A percentile compares a stretch with the other conserved stretches of the same genome.
These are phyloP conservation scores for Phytophthora constricta DNA, from an alignment of 352 stramenopile genomes.

Conservation along the genomic window DNA sequence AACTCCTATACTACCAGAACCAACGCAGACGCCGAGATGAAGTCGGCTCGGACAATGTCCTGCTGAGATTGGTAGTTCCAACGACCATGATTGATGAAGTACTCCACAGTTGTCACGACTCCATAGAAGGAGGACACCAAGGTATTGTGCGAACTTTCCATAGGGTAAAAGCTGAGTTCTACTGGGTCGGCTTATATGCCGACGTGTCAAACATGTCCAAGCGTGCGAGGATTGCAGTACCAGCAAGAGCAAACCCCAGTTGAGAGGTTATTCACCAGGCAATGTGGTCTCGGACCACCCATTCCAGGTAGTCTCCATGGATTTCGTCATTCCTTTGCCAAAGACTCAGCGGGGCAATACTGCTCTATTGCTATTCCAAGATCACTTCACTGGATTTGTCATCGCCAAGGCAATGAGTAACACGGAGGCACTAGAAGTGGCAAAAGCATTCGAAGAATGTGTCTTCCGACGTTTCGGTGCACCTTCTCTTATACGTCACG, in stretches of 20 bases:
- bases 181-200: slow-evolving; percentile 11
- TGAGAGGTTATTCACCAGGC: slow-evolving; percentile 3
- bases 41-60: background rate
- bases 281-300: background rate
- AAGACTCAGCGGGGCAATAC: slow-evolving; percentile 1
- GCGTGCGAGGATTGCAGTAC: slow-evolving; percentile 3
- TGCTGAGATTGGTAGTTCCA: slow-evolving; percentile 4
- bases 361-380: slow-evolving; percentile 5
- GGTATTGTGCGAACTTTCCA: background rate
- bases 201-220: slow-evolving; percentile 3
- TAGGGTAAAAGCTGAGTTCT: slow-evolving; percentile 8
- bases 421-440: background rate
- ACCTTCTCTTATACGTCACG: slow-evolving; percentile 4
- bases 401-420: slow-evolving; percentile 1
- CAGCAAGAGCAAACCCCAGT: slow-evolving; percentile 3
- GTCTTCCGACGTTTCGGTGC: slow-evolving; percentile 10
- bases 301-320: background rate
- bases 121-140: slow-evolving; percentile 6
- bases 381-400: slow-evolving; percentile 1
- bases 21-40: background rate
- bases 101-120: slow-evolving; percentile 6
- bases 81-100: slow-evolving; percentile 16
- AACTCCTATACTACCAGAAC: background rate
- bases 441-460: slow-evolving; percentile 3
- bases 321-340: background rate